Evolutionary conservation across 768 basidiomycete species (phyloP).

Genomic region (Suillus discolor): DNA sequence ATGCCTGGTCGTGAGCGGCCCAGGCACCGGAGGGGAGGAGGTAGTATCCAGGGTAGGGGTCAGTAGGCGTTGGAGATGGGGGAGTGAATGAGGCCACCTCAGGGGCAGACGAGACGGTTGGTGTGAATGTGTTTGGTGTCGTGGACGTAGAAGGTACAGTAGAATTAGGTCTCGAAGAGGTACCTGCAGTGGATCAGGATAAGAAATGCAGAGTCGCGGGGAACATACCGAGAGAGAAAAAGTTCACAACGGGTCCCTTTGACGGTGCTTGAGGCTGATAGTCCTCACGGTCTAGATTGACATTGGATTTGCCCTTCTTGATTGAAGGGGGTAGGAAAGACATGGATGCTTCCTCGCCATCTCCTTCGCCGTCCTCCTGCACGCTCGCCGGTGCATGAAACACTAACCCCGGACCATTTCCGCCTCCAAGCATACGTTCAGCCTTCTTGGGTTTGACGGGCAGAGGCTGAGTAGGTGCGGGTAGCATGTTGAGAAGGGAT

Average conservation of each 20-base stretch:
- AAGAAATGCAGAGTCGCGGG: background rate
- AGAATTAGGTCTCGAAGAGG: constrained; percentile 21
- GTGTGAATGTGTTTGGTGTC: constrained; percentile 8
- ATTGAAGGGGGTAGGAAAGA: constrained; percentile 64
- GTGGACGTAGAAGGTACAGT: constrained; percentile 12
- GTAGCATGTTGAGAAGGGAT: constrained; percentile 71
- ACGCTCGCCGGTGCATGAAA: constrained; percentile 45
- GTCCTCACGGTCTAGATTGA: constrained; percentile 49
- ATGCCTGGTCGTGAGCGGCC: constrained; percentile 70
- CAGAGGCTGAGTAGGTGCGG: constrained; percentile 62
- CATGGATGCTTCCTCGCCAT: constrained; percentile 37
- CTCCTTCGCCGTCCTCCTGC: constrained; percentile 17
- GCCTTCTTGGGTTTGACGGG: constrained; percentile 40
- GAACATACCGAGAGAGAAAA: constrained; percentile 66
- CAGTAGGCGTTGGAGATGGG: constrained; percentile 72
- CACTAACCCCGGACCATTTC: constrained; percentile 60
- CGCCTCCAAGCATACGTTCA: constrained; percentile 66
- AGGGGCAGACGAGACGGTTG: constrained; percentile 66
- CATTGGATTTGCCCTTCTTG: constrained; percentile 59
- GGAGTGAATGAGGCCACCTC: constrained; percentile 64
- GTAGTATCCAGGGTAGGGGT: constrained; percentile 88
- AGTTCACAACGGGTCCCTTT: constrained; percentile 49
- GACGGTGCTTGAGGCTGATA: constrained; percentile 13
- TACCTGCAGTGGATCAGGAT: constrained; percentile 11
- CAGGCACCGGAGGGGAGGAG: constrained; percentile 80